Percentiles rank a stretch among this genome's conserved stretches.
Conservation (phyloP, 805 yeast genomes). For the Ogataea methanolica region DNA sequence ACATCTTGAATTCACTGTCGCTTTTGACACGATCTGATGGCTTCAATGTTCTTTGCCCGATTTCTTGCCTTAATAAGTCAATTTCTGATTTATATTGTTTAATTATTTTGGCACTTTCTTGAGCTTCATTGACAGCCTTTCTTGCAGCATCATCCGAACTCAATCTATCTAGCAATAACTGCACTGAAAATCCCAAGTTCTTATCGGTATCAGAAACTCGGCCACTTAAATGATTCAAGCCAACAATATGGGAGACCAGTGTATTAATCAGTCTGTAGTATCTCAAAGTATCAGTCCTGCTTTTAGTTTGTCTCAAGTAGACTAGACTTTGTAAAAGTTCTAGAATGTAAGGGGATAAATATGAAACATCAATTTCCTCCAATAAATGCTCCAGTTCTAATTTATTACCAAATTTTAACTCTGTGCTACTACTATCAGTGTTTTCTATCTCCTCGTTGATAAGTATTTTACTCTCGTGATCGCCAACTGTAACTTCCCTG, state of each 20-base stretch:
- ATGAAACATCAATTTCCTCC: conserved; percentile 18
- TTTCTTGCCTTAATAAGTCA: neutral
- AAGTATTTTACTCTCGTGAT: neutral
- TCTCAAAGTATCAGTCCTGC: conserved; percentile 2
- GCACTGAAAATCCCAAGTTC: conserved; percentile 12
- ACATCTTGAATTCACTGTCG: neutral
- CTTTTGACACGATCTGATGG: no score
- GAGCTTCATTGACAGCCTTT: conserved; percentile 55
- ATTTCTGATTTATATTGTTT: conserved; percentile 4
- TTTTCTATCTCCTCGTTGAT: neutral
- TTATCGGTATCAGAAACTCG: conserved; percentile 3
- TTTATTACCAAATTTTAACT: neutral
- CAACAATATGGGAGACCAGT: conserved; percentile 10
- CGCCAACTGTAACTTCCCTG: conserved; percentile 29
- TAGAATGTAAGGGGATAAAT: neutral
- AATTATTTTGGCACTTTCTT: conserved; percentile 39
- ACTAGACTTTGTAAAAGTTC: conserved; percentile 10
- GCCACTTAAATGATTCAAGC: conserved; percentile 1
- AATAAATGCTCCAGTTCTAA: conserved; percentile 21
- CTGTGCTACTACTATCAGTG: neutral
- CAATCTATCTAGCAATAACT: conserved; percentile 14
- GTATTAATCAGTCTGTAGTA: conserved; percentile 7
- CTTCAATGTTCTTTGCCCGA: neutral
- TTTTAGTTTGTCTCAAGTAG: conserved; percentile 7
- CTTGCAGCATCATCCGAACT: conserved; percentile 42